Base-by-base conservation (phyloP, 2,329 filamentous ascomycete genomes). In the Lachnellula subtilissima region DNA sequence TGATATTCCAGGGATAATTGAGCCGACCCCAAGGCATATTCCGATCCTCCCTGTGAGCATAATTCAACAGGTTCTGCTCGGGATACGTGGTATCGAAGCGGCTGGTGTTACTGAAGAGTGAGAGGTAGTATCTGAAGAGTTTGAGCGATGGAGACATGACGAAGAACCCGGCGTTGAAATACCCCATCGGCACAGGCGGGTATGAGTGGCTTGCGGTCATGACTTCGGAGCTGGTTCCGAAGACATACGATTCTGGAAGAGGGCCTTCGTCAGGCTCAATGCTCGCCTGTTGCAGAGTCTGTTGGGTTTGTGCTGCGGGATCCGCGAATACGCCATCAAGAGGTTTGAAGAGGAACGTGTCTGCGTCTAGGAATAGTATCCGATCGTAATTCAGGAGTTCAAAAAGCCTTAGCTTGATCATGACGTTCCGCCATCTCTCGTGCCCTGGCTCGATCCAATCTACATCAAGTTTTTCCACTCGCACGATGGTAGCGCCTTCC, bases 51-150 rank as follows among this genome's bases (percentile, higher is more conserved):
- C 74, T 66, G 57, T 75, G 74, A 2, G 72, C 75, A 59, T 77
- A 76, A 60, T 76, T 76, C 17, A 76, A 64, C 25, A 78, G 61
- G 56, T 71, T 72, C 61, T 77, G 75, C 57, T 76, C 75, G 59
- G 72, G 72, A 15, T 69, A 71, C 19, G 65, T 64, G 0, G 72
- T 67, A 43, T 73, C 66, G 59, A 76, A 76, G 14, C 71, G 68
- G 25, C 67, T 64, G n/a, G 65, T 66, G 28, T 70, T 64, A 14
- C 59, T 54, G 54, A 73, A 69, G 25, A 76, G 64, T n/a, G 64
- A 66, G 50, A 72, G 58, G 23, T 75, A 70, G 56, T 75, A 72
- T 2, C 70, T 58, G 59, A 70, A 76, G 4, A 77, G 56, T 48
- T 72, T 65, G 1, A 56, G 54, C 12, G 72, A 73, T 0, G 75